phyloP scores from a whole-genome alignment of 176 grass and related monocot genomes.

The Tillandsia fasciculata region DNA sequence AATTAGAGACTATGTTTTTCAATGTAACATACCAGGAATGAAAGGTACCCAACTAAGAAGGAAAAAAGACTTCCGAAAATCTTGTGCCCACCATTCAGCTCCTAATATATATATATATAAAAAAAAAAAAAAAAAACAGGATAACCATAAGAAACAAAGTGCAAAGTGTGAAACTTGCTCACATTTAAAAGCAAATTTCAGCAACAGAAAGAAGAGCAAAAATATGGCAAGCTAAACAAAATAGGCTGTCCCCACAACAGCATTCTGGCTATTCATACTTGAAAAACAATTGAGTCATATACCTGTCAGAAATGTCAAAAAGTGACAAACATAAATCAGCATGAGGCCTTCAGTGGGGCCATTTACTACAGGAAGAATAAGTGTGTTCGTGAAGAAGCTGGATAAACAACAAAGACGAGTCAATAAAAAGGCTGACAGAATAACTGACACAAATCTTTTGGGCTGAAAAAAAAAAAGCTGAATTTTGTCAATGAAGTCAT shows the following conservation, averaged over 20 bases:
- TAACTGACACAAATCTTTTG: background rate
- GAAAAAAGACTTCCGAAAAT: slow-evolving; percentile 81
- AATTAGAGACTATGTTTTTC: background rate
- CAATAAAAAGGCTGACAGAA: slow-evolving; percentile 12
- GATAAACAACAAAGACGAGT: slow-evolving; percentile 16
- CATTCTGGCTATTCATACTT: background rate
- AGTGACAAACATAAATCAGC: slow-evolving; percentile 83
- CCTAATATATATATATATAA: slow-evolving; percentile 21
- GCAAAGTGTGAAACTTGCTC: background rate
- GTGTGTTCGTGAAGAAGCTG: slow-evolving; percentile 97
- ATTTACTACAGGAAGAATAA: slow-evolving; percentile 84
- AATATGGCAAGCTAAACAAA: background rate
- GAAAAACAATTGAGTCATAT: background rate
- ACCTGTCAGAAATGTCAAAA: slow-evolving; percentile 73
- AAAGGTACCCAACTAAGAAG: slow-evolving; percentile 70
- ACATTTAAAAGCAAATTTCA: background rate
- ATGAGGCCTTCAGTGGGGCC: slow-evolving; percentile 97
- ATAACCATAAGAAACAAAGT: background rate
- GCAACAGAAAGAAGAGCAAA: background rate
- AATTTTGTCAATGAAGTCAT: background rate
- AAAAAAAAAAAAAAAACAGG: background rate
- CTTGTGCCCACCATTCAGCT: slow-evolving; percentile 99
- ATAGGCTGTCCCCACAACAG: background rate
- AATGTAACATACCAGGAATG: slow-evolving; percentile 46
- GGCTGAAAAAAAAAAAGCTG: background rate